A percentile compares a stretch with the other conserved stretches of the same genome.
Evolutionary conservation across 495 filamentous ascomycete genomes (phyloP).

Genomic region (Xylaria flabelliformis): DNA sequence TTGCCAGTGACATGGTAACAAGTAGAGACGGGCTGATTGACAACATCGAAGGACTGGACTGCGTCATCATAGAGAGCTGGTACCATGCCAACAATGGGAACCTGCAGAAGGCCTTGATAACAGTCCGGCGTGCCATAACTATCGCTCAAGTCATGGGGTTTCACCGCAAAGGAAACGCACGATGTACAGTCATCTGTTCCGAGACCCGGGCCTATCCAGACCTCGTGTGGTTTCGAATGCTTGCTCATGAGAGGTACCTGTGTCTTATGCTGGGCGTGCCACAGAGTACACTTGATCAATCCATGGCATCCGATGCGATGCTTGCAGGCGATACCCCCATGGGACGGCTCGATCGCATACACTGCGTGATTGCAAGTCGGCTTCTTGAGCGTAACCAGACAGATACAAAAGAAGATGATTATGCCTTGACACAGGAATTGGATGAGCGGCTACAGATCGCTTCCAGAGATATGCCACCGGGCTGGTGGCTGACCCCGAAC

Average conservation of each 20-base stretch:
- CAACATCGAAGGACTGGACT: conserved; percentile 57
- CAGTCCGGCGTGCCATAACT: conserved; percentile 51
- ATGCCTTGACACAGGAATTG: conserved; percentile 35
- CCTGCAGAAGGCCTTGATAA: conserved; percentile 51
- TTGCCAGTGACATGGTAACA: conserved; percentile 50
- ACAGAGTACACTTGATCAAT: conserved; percentile 33
- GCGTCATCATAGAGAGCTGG: conserved; percentile 54
- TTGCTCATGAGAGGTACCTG: conserved; percentile 39
- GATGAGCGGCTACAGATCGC: conserved; percentile 38
- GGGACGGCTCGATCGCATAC: conserved; percentile 43
- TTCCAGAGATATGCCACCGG: conserved; percentile 9
- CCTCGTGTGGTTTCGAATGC: conserved; percentile 46
- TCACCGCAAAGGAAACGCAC: conserved; percentile 40
- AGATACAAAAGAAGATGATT: conserved; percentile 26
- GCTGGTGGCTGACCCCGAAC: conserved; percentile 45
- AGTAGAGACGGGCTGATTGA: conserved; percentile 53
- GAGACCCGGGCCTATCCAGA: conserved; percentile 27
- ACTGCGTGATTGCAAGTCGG: conserved; percentile 34
- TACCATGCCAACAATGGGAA: conserved; percentile 56
- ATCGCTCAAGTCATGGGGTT: conserved; percentile 53
- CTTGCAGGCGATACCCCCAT: conserved; percentile 33
- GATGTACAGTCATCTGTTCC: conserved; percentile 28
- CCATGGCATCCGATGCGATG: conserved; percentile 29
- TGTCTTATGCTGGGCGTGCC: conserved; percentile 44
- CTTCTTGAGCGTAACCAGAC: conserved; percentile 46